Conservation (phyloP, 2,329 filamentous ascomycete species). For the Cladophialophora psammophila region DNA sequence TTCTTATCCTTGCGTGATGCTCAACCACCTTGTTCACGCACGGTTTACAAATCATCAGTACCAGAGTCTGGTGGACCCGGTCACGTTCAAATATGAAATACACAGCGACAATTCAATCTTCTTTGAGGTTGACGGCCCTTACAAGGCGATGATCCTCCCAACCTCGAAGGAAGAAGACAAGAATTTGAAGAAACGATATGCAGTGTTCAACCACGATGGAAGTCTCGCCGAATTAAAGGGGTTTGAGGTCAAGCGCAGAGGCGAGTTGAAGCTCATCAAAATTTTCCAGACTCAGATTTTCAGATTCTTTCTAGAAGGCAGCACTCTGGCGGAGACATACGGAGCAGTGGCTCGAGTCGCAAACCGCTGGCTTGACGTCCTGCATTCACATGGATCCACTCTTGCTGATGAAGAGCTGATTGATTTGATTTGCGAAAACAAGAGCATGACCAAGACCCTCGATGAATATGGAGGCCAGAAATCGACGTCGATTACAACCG, state of each 20-base stretch:
- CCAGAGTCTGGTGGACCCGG: conserved; percentile 81
- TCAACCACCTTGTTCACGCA: conserved; percentile 95
- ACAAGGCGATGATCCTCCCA: conserved; percentile 95
- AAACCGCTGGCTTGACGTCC: conserved; percentile 94
- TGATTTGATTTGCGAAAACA: conserved; percentile 99
- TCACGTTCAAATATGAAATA: conserved; percentile 88
- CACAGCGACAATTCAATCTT: conserved; percentile 99
- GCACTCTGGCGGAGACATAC: conserved; percentile 87
- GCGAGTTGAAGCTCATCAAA: conserved; percentile 98
- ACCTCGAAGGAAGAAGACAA: conserved; percentile 99
- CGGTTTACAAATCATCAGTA: conserved; percentile 98
- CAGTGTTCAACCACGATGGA: conserved; percentile 98
- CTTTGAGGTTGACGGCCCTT: conserved; percentile 98
- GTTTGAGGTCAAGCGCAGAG: conserved; percentile 96
- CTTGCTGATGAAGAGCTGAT: conserved; percentile 96
- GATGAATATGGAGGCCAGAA: conserved; percentile 97
- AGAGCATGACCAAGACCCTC: conserved; percentile 95
- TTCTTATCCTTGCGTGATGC: conserved; percentile 98
- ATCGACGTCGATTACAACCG: conserved; percentile 98
- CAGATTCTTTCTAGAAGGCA: conserved; percentile 96
- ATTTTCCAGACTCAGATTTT: conserved; percentile 99
- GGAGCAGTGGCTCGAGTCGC: conserved; percentile 90
- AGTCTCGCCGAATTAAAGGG: conserved; percentile 95
- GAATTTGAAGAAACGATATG: conserved; percentile 98
- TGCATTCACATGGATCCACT: conserved; percentile 86